These are phyloP conservation scores for Podospora comata DNA, from an alignment of 495 filamentous ascomycete species.

Conservation along the genomic window DNA sequence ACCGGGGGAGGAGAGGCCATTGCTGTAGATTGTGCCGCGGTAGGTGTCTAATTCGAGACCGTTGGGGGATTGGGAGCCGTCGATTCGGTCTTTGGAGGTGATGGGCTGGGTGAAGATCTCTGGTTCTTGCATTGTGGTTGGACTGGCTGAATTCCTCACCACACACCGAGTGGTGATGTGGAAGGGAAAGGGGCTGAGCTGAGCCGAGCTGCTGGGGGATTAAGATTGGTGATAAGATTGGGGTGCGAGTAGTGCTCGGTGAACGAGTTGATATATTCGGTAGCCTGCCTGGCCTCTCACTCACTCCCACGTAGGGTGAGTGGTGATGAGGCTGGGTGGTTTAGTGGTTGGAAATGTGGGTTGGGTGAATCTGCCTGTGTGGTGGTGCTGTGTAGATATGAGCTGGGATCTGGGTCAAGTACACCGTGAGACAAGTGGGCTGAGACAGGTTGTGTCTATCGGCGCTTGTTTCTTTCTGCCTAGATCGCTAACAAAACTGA, in stretches of 20 bases:
- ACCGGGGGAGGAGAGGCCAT: constrained; percentile 12
- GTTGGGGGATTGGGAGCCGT: not conserved
- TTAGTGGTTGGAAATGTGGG: not conserved
- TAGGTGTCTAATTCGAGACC: constrained; percentile 27
- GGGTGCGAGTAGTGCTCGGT: not conserved
- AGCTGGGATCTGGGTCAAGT: not conserved
- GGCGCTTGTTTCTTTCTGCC: not conserved
- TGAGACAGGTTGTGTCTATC: not conserved
- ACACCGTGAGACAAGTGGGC: not conserved
- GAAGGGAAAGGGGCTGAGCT: not conserved
- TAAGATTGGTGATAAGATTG: not conserved
- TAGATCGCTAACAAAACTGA: not conserved
- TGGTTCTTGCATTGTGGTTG: constrained; percentile 32
- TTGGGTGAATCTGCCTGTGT: not conserved
- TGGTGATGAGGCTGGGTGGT: not conserved
- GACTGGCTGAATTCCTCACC: not conserved
- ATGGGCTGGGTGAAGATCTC: constrained; percentile 38
- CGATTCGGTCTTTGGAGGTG: constrained; percentile 23
- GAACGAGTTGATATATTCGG: not conserved
- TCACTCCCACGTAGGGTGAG: not conserved
- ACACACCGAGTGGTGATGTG: not conserved
- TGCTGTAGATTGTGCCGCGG: constrained; percentile 23
- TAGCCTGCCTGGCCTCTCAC: not conserved
- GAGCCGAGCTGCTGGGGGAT: not conserved
- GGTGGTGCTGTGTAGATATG: no score